Conservation (phyloP, 345 rosid genomes). For the Linum tenue region DNA sequence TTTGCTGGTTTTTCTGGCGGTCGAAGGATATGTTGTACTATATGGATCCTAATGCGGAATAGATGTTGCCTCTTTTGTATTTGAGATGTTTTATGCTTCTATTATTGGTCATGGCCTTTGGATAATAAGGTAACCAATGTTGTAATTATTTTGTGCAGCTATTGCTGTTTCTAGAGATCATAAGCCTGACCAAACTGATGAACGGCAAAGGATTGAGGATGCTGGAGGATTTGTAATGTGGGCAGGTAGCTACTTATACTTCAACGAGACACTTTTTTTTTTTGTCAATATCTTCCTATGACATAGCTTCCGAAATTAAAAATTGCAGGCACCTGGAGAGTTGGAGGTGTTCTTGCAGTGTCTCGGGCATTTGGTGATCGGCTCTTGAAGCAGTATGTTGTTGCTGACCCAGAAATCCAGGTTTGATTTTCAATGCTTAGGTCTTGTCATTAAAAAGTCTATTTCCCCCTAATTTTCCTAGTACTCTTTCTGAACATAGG, state of each 20-base stretch:
- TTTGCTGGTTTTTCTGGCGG: background rate
- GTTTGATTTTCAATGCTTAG: slow-evolving; percentile 9
- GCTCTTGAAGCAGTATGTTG: slow-evolving; percentile 47
- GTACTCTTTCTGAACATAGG: background rate
- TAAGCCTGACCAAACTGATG: slow-evolving; percentile 45
- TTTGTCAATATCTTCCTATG: background rate
- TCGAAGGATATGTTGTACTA: background rate
- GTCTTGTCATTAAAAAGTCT: background rate
- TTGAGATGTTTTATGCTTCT: background rate
- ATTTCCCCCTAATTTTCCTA: background rate
- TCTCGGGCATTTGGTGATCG: slow-evolving; percentile 63
- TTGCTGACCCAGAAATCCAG: slow-evolving; percentile 68
- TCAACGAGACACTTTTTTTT: background rate
- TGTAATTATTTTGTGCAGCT: slow-evolving; percentile 17
- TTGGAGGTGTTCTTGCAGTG: slow-evolving; percentile 44
- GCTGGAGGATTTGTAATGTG: slow-evolving; percentile 43
- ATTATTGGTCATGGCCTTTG: no score
- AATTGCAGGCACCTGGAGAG: slow-evolving; percentile 41
- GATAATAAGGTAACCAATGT: background rate
- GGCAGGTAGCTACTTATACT: slow-evolving; percentile 34
- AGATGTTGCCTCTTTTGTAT: background rate
- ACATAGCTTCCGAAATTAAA: slow-evolving; percentile 2
- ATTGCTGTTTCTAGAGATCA: slow-evolving; percentile 38
- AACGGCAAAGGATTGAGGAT: slow-evolving; percentile 40
- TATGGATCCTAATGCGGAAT: background rate